A percentile compares a stretch with the other conserved stretches of the same genome.
Evolutionary conservation across 2,329 filamentous ascomycete genomes (phyloP).

Genomic region (Oidium heveae): DNA sequence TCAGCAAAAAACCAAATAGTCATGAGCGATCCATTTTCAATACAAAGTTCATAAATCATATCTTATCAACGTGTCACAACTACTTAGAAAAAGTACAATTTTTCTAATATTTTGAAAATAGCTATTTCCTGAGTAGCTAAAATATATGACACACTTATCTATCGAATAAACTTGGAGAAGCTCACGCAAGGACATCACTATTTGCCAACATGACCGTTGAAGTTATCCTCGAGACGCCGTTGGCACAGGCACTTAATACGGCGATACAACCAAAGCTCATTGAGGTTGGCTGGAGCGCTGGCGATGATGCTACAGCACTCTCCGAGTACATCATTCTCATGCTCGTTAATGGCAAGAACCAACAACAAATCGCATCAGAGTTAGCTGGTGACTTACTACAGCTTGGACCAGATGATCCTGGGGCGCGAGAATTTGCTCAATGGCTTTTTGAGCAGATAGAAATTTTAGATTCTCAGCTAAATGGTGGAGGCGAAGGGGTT

Average conservation of each 20-base stretch:
- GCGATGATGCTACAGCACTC: constrained; percentile 51
- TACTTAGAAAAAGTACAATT: neutral
- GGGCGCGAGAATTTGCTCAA: constrained; percentile 56
- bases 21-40: neutral
- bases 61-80: neutral
- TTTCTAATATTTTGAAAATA: neutral
- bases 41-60: neutral
- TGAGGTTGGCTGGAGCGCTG: constrained; percentile 77
- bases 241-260: constrained; percentile 60
- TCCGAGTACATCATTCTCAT: constrained; percentile 94
- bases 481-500: constrained; percentile 18
- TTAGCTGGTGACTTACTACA: constrained; percentile 69
- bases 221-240: constrained; percentile 49
- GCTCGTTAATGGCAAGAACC: constrained; percentile 84
- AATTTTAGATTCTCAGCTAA: constrained; percentile 34
- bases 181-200: neutral
- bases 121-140: neutral
- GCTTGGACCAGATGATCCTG: constrained; percentile 58
- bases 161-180: neutral
- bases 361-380: constrained; percentile 70
- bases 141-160: neutral
- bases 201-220: constrained; percentile 45
- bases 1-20: no score
- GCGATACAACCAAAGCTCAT: constrained; percentile 76
- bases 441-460: constrained; percentile 89